A percentile compares a stretch with the other conserved stretches of the same genome.
Evolutionary conservation across 345 rosid species (phyloP).

Genomic region (Mallotus nudiflorus): DNA sequence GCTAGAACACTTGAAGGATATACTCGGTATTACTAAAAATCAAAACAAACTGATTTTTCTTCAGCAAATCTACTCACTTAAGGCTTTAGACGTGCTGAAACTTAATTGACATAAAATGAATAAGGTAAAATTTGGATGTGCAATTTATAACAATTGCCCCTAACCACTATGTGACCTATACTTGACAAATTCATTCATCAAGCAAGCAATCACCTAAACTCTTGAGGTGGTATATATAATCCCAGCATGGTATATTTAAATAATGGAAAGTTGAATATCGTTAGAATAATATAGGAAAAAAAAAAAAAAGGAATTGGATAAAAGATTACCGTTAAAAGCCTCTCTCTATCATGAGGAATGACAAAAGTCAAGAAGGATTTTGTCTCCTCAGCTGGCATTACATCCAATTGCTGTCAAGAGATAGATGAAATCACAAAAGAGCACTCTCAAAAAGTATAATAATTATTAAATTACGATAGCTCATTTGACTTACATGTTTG

Average conservation of each 20-base stretch:
- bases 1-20: no score
- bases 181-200: neutral
- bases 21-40: no score
- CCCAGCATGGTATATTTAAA: neutral
- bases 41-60: neutral
- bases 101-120: neutral
- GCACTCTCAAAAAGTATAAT: neutral
- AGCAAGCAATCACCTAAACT: neutral
- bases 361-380: conserved; percentile 73
- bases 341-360: conserved; percentile 80
- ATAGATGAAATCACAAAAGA: conserved; percentile 17
- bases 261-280: neutral
- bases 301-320: neutral
- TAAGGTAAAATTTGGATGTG: neutral
- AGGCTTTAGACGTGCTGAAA: neutral
- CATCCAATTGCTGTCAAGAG: conserved; percentile 58
- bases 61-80: neutral
- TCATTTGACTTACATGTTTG: conserved; percentile 51
- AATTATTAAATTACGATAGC: conserved; percentile 3
- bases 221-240: no score
- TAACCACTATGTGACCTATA: neutral
- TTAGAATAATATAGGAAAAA: neutral
- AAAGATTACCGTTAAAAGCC: conserved; percentile 54
- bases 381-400: conserved; percentile 66
- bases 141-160: neutral